Evolutionary conservation across 768 basidiomycete genomes (phyloP), one percentile per base, ranked within the genome.

Genomic region (Paxillus ammoniavirescens): DNA sequence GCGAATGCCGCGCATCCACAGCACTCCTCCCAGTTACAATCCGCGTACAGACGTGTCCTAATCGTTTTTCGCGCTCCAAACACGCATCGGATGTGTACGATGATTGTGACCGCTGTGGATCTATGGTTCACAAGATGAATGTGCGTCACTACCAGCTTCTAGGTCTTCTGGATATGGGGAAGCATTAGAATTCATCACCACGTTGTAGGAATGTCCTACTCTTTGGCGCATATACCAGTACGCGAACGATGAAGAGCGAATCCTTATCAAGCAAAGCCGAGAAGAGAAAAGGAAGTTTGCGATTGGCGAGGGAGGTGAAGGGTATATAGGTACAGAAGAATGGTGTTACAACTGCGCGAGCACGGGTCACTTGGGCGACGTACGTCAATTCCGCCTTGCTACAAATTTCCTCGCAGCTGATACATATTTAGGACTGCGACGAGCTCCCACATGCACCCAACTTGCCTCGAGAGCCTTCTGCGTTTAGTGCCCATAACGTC

Each of bases 281-380:
- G 75, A 79, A 54, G 65, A 73, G 26, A 87, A 79, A 64, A 77
- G 74, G 41, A 65, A 72, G 4, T 63, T 84, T 6, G 62, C 64
- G 12, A 68, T 89, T 7, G 88, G 89, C 10, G 64, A 84, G 51
- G 89, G 91, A 13, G 87, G 89, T 9, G 91, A 91, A 66, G 88
- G 85, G 6, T 91, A 87, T 67, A 84, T 92, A 50, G 86, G 80
- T 5, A 67, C 70, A 33, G 88, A 89, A 62, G 75, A 82, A 59
- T 92, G 87, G 87, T 93, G 91, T 66, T 89, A 91, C 64, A 89
- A 88, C 59, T 93, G 91, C 58, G 91, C 87, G 40, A 72, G 72
- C 28, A 68, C 68, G 47, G 90, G 88, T 4, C 91, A 93, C 67
- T 80, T 87, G 66, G 91, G 91, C 43, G 91, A 92, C 61, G 90